Evolutionary conservation across 441 rosid genomes (phyloP).

Genomic region (Rhodomyrtus psidioides): DNA sequence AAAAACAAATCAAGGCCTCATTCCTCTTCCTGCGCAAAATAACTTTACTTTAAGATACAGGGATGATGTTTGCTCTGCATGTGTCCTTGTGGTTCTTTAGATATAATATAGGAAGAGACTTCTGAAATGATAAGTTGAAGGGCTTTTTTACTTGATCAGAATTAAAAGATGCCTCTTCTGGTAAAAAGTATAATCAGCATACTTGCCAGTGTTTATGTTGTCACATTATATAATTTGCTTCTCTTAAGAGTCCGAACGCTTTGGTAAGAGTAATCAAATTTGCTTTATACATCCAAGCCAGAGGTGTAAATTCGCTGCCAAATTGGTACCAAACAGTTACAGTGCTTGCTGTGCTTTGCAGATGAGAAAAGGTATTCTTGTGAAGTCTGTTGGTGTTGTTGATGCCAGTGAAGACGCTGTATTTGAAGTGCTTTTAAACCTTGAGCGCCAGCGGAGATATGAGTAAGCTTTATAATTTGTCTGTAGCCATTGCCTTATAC

Average conservation of each 20-base stretch:
- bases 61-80: background rate
- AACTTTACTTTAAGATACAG: background rate
- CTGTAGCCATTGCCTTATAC: constrained; percentile 6
- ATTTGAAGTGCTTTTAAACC: constrained; percentile 75
- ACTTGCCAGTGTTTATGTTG: background rate
- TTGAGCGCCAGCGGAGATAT: constrained; percentile 75
- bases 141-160: background rate
- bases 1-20: background rate
- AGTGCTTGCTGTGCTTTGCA: constrained; percentile 16
- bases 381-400: constrained; percentile 84
- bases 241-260: rapidly evolving
- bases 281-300: background rate
- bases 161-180: background rate
- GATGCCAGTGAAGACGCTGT: constrained; percentile 89
- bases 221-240: background rate
- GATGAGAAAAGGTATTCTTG: constrained; percentile 80
- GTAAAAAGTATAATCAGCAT: background rate
- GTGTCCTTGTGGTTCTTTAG: background rate
- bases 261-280: background rate
- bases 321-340: background rate
- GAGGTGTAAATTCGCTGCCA: background rate
- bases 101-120: background rate
- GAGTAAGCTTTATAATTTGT: constrained; percentile 52
- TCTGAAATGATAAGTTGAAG: background rate
- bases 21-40: background rate